Percentiles rank a stretch among this genome's conserved stretches.
Evolutionary conservation across 2,329 filamentous ascomycete genomes (phyloP).

Genomic region (Clonostachys chloroleuca): DNA sequence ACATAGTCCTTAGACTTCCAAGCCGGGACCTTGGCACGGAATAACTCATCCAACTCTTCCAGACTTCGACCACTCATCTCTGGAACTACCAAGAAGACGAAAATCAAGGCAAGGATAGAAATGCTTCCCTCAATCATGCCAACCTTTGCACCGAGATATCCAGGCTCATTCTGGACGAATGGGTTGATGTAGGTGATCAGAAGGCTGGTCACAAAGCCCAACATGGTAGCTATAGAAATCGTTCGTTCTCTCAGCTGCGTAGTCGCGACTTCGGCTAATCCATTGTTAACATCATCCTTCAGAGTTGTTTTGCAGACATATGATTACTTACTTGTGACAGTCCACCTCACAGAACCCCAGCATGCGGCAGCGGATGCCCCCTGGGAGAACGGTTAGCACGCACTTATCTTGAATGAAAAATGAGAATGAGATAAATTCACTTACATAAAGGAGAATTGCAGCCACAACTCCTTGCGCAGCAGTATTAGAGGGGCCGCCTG

Average conservation of each 20-base stretch:
- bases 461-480: neutral
- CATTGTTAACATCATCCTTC: neutral
- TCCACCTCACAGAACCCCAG: neutral
- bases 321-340: neutral
- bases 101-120: slow-evolving; percentile 5
- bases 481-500: neutral
- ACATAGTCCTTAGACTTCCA: slow-evolving; percentile 6
- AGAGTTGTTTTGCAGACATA: neutral
- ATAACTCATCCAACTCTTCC: slow-evolving; percentile 15
- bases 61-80: slow-evolving; percentile 13
- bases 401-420: too few species aligned
- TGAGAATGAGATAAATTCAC: neutral
- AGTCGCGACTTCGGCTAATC: slow-evolving; percentile 5
- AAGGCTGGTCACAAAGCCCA: slow-evolving; percentile 3
- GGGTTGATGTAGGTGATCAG: slow-evolving; percentile 9
- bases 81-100: slow-evolving; percentile 7
- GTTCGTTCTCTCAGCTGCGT: slow-evolving; percentile 8
- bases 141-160: slow-evolving; percentile 18
- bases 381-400: neutral
- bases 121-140: slow-evolving; percentile 9
- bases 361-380: neutral
- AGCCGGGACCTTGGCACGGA: slow-evolving; percentile 6
- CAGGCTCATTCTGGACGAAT: slow-evolving; percentile 12
- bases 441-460: neutral
- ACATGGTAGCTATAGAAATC: slow-evolving; percentile 4